Evolutionary conservation across 306 rosid genomes (phyloP).

Genomic region (Casuarina glauca): DNA sequence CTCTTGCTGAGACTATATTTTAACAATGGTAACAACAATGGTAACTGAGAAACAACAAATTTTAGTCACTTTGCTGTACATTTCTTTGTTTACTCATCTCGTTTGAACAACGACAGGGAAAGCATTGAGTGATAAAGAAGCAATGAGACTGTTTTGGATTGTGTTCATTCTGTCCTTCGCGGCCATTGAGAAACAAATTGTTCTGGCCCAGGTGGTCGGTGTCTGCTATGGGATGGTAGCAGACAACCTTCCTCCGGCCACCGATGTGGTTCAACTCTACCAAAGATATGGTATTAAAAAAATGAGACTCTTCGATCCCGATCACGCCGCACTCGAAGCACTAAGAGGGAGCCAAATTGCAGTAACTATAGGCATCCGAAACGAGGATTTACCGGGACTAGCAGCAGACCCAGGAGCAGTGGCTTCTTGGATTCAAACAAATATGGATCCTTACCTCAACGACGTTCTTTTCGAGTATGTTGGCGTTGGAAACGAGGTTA

Average conservation of each 20-base stretch:
- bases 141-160: neutral
- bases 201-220: slow-evolving; percentile 4
- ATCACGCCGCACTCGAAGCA: slow-evolving; percentile 8
- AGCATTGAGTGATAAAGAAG: neutral
- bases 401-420: slow-evolving; percentile 20
- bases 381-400: slow-evolving; percentile 13
- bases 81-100: too few relatives aligned
- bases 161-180: neutral
- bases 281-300: slow-evolving; percentile 3
- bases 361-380: slow-evolving; percentile 19
- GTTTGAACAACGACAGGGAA: too few relatives aligned
- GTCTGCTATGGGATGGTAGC: slow-evolving; percentile 29
- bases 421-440: slow-evolving; percentile 24
- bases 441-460: slow-evolving; percentile 20
- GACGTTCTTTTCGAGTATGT: neutral
- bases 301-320: slow-evolving; percentile 30
- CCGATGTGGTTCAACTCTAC: slow-evolving; percentile 24
- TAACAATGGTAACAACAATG: too few relatives aligned
- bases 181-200: neutral
- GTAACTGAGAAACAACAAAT: too few relatives aligned
- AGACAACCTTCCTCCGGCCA: slow-evolving; percentile 30
- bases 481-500: too few relatives aligned
- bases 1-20: too few relatives aligned
- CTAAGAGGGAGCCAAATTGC: slow-evolving; percentile 13
- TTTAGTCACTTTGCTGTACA: too few relatives aligned